These are phyloP conservation scores for Aspergillus latus DNA, from an alignment of 2,329 filamentous ascomycete genomes.

Conservation along the genomic window DNA sequence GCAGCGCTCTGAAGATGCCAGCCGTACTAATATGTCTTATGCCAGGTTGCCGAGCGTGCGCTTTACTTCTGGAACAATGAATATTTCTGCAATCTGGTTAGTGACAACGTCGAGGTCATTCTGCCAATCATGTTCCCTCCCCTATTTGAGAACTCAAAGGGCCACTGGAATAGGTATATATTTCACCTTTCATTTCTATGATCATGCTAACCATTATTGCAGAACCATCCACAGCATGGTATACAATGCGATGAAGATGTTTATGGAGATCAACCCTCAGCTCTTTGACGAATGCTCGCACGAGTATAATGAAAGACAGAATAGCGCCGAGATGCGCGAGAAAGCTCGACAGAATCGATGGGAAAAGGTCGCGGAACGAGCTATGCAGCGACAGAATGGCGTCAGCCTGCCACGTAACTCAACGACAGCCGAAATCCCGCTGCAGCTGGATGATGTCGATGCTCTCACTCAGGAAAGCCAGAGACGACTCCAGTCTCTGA, in stretches of 20 bases:
- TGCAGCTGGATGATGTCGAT: slow-evolving; percentile 68
- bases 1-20: not conserved
- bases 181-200: not conserved
- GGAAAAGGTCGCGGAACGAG: slow-evolving; percentile 80
- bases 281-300: slow-evolving; percentile 98
- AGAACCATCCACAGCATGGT: slow-evolving; percentile 99
- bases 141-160: slow-evolving; percentile 97
- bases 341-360: slow-evolving; percentile 81
- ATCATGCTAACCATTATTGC: slow-evolving; percentile 33
- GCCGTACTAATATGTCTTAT: slow-evolving; percentile 16
- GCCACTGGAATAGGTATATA: slow-evolving; percentile 93
- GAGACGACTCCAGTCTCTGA: slow-evolving; percentile 83
- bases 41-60: slow-evolving; percentile 83
- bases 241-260: slow-evolving; percentile 99
- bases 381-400: slow-evolving; percentile 64
- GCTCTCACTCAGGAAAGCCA: slow-evolving; percentile 77
- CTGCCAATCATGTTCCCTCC: slow-evolving; percentile 99
- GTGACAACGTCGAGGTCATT: slow-evolving; percentile 98
- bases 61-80: slow-evolving; percentile 99
- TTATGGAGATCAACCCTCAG: slow-evolving; percentile 99
- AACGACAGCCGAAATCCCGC: slow-evolving; percentile 46
- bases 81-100: slow-evolving; percentile 98
- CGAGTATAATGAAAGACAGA: slow-evolving; percentile 95
- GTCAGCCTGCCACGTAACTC: slow-evolving; percentile 37
- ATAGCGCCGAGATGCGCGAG: slow-evolving; percentile 82